Evolutionary conservation across 2,329 filamentous ascomycete species (phyloP).

Genomic region (Zalaria sp.): DNA sequence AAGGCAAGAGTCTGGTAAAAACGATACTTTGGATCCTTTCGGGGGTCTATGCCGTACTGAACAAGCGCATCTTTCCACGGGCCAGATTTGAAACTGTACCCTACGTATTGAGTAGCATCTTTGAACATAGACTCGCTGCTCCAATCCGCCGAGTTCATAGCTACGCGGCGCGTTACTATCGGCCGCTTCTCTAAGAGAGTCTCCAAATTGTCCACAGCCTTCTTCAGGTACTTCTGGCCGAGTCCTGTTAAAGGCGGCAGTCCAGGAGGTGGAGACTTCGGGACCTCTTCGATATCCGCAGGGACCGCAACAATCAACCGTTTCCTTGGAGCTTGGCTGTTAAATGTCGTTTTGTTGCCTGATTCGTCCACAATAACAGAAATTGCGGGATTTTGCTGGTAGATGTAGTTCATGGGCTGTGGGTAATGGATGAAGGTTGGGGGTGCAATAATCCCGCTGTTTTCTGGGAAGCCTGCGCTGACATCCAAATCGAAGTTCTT

Average conservation of each 20-base stretch:
- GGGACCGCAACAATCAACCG: constrained; percentile 44
- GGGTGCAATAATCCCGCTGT: constrained; percentile 50
- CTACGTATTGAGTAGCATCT: constrained; percentile 67
- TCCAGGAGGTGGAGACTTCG: constrained; percentile 44
- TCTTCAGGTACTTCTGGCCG: constrained; percentile 31
- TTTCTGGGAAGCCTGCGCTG: constrained; percentile 41
- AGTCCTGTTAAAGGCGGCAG: constrained; percentile 31
- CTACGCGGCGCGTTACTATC: constrained; percentile 72
- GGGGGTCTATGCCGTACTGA: constrained; percentile 74
- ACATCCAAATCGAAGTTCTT: constrained; percentile 55
- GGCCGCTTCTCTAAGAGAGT: constrained; percentile 59
- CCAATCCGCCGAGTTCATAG: constrained; percentile 55
- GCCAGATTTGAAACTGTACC: constrained; percentile 84
- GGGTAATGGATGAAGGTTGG: constrained; percentile 14
- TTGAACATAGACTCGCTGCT: constrained; percentile 46
- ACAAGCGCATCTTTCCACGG: constrained; percentile 85
- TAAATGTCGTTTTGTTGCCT: constrained; percentile 5
- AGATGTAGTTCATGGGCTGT: constrained; percentile 11
- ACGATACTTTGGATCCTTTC: constrained; percentile 60
- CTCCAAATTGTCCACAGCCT: constrained; percentile 50
- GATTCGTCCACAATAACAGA: constrained; percentile 5
- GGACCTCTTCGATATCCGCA: constrained; percentile 48
- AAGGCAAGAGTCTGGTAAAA: constrained; percentile 85
- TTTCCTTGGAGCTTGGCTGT: constrained; percentile 38
- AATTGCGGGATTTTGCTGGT: constrained; percentile 6